Base-by-base conservation (phyloP, 176 grass and related monocot genomes). In the Elaeis guineensis region DNA sequence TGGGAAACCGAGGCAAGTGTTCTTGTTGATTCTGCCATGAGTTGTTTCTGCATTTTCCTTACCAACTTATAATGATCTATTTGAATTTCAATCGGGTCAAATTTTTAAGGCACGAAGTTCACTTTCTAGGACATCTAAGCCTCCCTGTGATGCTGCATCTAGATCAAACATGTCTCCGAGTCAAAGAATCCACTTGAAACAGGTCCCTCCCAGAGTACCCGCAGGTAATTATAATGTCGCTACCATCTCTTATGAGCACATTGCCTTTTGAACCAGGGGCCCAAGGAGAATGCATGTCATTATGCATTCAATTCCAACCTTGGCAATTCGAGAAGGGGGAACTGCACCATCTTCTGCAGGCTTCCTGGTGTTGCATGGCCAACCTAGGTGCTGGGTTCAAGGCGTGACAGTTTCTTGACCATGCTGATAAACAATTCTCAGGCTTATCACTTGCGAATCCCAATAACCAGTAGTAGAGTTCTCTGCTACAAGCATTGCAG, bases 31-130 rank as follows among this genome's bases (percentile, higher is more conserved):
- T 72, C 4, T 52, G 50, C 3, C 17, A 12, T 6, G 11, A 15
- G 21, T 18, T 8, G 22, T 29, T 25, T 51, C 58, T 2, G 18
- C 26, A 50, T 6, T 25, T 7, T 26, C 58, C 1, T 4, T 62
- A 18, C 35, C 35, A 80, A 58, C 24, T 68, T 57, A 63, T 51
- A 3, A 64, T 6, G 17, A 44, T 15, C 16, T 73, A 67, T 18
- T 44, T 53, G 77, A 28, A 64, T 73, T 21, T 77, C 55, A 63
- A 60, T 51, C 66, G 92, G 93, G 78, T 86, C 84, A 12, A 98
- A 92, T 70, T 98, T 98, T 62, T 82, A 89, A 0, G 93, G 93
- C 55, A 98, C 93, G 61, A 98, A 98, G 75, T 98, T 98, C 73
- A 98, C 84, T 3, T 76, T 98, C 61, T 89, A 85, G 17, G 88